Evolutionary conservation across 2,329 filamentous ascomycete species (phyloP).

Genomic region (Fusarium sp.): DNA sequence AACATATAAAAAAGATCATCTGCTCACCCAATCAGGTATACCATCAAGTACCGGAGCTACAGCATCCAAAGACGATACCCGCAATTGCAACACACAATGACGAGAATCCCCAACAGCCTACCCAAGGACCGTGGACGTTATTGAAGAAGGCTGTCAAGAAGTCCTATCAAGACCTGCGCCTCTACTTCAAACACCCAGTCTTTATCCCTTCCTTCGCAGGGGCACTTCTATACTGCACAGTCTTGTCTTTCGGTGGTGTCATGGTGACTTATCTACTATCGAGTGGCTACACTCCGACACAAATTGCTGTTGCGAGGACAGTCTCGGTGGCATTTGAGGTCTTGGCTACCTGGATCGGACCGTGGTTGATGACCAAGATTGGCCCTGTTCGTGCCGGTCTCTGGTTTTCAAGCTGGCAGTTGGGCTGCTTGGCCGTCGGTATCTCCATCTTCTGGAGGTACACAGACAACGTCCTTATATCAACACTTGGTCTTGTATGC

Average conservation of each 20-base stretch:
- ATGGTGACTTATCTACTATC: slow-evolving; percentile 74
- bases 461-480: slow-evolving; percentile 46
- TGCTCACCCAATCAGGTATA: slow-evolving; percentile 41
- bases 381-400: slow-evolving; percentile 74
- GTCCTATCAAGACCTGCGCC: slow-evolving; percentile 31
- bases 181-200: slow-evolving; percentile 66
- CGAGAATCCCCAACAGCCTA: neutral
- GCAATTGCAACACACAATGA: neutral
- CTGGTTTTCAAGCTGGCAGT: slow-evolving; percentile 78
- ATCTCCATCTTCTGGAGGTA: slow-evolving; percentile 55
- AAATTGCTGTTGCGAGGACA: slow-evolving; percentile 66
- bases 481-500: slow-evolving; percentile 61
- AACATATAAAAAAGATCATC: too few relatives aligned
- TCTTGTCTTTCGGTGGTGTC: slow-evolving; percentile 69
- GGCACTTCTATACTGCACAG: slow-evolving; percentile 71
- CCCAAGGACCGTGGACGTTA: neutral
- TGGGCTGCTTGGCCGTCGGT: slow-evolving; percentile 63
- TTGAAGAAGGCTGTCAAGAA: slow-evolving; percentile 23
- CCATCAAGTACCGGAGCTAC: slow-evolving; percentile 43
- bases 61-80: slow-evolving; percentile 32
- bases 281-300: slow-evolving; percentile 61
- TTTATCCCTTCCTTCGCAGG: slow-evolving; percentile 71
- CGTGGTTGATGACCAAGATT: slow-evolving; percentile 65
- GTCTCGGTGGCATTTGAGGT: slow-evolving; percentile 68
- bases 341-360: slow-evolving; percentile 70